Base-by-base conservation (phyloP, 2,329 filamentous ascomycete genomes). In the Arthrinium puccinioides region DNA sequence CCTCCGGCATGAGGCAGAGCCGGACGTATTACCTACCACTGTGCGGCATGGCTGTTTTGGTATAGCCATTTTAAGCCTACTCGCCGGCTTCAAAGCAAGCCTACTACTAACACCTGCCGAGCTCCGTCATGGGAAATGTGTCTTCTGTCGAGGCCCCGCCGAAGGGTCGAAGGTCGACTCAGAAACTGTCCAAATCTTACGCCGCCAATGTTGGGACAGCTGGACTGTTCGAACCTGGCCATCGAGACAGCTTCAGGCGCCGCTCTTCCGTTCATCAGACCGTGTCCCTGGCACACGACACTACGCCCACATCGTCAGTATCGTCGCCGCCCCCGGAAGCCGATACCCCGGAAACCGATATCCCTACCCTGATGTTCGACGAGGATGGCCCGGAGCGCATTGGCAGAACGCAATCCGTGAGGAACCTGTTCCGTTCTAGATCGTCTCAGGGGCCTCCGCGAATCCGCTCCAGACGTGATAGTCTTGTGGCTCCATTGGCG, bases 121-220 rank as follows among this genome's bases (percentile, higher is more conserved):
- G 39, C 46, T 27, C 25, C 13, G 15, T 14, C 7, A 76, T 76
- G 72, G 72, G 72, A 38, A 75, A 75, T 52, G 55, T 61, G 31
- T 55, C 66, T 39, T 76, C 70, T 30, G 54, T 62, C 47, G 65
- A 70, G 54, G 60, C 61, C 52, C 55, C 58, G 42, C 51, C 39
- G 53, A 57, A 50, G 42, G 47, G 48, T 44, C 57, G 52, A 41
- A 59, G 53, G 48, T 40, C 56, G 37, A 55, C 66, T 51, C 66
- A 72, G 44, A 74, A 66, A 57, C 62, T 76, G 42, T 71, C 66
- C 35, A 76, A 76, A 52, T 65, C 69, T 41, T 66, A 61, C 42
- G 63, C 60, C 24, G 59, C 57, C 38, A 65, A 57, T 44, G 59
- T 57, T 55, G 55, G 57, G 37, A 56, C 63, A 57, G 56, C 63